Percentiles rank a stretch among this genome's conserved stretches.
phyloP scores from a whole-genome alignment of 75 land plant genomes.

The Larix kaempferi region DNA sequence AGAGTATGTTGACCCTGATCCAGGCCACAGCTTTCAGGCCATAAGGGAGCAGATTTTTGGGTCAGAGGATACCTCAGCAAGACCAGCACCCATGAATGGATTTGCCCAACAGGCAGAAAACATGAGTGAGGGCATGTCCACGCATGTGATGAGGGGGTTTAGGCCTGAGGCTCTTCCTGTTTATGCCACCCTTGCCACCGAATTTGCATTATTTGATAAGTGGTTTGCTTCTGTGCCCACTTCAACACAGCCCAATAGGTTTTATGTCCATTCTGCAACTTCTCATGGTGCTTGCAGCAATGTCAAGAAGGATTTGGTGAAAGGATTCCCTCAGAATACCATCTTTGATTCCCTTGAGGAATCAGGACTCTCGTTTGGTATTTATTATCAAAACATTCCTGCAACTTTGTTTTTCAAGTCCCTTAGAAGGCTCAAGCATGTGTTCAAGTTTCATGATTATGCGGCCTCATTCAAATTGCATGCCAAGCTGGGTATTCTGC shows the following conservation, averaged over 20 bases:
- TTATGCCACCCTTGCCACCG: constrained; percentile 70
- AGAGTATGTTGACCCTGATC: constrained; percentile 84
- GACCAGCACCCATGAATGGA: constrained; percentile 90
- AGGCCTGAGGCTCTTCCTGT: constrained; percentile 67
- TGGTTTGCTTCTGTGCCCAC: constrained; percentile 99
- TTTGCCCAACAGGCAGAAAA: constrained; percentile 87
- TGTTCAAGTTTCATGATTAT: constrained; percentile 59
- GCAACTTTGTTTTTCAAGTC: constrained; percentile 68
- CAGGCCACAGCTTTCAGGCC: constrained; percentile 96
- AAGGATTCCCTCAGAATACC: constrained; percentile 95
- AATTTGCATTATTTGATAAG: constrained; percentile 84
- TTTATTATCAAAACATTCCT: constrained; percentile 94
- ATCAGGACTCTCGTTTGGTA: constrained; percentile 65
- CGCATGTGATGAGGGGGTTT: constrained; percentile 90
- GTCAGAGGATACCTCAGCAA: constrained; percentile 45
- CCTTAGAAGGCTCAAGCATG: constrained; percentile 65
- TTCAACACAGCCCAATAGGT: constrained; percentile 96
- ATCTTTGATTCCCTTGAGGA: constrained; percentile 85
- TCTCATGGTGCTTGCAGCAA: constrained; percentile 88
- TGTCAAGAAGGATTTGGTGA: constrained; percentile 70
- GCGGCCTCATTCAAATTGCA: constrained; percentile 54
- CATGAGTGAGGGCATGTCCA: constrained; percentile 55
- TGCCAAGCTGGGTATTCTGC: constrained; percentile 65
- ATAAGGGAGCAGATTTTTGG: constrained; percentile 98
- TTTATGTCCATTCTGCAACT: constrained; percentile 95